Conservation (phyloP, 305 asterid species). For the Withania somnifera region DNA sequence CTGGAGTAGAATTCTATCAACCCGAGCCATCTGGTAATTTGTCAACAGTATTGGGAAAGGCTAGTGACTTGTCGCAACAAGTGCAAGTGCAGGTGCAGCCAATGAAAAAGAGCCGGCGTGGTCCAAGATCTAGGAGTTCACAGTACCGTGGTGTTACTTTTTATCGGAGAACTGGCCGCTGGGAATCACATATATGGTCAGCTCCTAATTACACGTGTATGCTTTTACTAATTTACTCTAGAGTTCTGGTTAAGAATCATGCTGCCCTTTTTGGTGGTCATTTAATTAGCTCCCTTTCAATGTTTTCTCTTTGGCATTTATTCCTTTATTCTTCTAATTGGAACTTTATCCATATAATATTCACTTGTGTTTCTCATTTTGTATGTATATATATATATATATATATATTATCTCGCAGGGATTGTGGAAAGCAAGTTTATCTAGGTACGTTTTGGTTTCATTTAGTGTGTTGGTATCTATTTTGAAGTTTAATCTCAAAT, state of each 20-base stretch:
- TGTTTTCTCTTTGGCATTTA: background rate
- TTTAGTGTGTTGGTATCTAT: background rate
- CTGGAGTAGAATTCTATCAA: slow-evolving; percentile 68
- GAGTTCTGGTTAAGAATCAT: background rate
- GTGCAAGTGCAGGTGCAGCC: slow-evolving; percentile 31
- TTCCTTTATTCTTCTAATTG: too few relatives aligned
- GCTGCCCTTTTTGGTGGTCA: background rate
- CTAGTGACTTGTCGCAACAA: too few relatives aligned
- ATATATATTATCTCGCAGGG: slow-evolving; percentile 36
- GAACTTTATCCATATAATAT: background rate
- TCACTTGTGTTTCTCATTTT: background rate
- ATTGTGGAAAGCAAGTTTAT: slow-evolving; percentile 96
- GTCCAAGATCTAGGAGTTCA: slow-evolving; percentile 92
- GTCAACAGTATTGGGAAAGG: too few relatives aligned
- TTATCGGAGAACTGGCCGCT: slow-evolving; percentile 94
- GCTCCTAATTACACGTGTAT: background rate
- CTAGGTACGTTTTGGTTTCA: slow-evolving; percentile 33
- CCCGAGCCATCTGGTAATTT: slow-evolving; percentile 27
- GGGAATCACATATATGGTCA: slow-evolving; percentile 99
- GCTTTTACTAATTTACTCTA: background rate
- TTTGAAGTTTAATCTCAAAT: background rate
- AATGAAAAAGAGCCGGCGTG: slow-evolving; percentile 87
- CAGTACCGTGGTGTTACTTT: slow-evolving; percentile 98
- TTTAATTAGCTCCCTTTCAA: background rate
- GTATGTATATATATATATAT: too few relatives aligned